Base-by-base conservation (phyloP, 805 yeast genomes). In the Ogataea parapolymorpha region DNA sequence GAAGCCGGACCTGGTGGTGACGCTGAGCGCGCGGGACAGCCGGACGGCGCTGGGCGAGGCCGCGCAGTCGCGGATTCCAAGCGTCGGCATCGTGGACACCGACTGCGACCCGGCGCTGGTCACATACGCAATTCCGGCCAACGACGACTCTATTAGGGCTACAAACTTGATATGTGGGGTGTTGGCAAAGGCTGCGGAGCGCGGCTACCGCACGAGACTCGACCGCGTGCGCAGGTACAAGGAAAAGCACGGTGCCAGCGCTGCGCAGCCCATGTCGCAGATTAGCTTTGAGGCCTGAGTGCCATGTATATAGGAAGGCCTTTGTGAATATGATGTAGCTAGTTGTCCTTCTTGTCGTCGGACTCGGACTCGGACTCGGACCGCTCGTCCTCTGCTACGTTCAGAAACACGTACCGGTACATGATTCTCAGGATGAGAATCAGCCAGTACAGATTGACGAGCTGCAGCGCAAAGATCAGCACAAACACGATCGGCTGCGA, bases 41-140 rank as follows among this genome's bases (percentile, higher is more conserved):
- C 72, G 86, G 55, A 82, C 80, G 53, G 82, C 90, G 37, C 67
- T 93, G 37, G 72, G 72, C 37, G 99, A 93, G 66, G 93, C 97
- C 48, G 75, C 79, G 52, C 79, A 79, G 56, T 72, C 82, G 45
- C 77, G 95, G 61, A 77, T 93, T 24, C 99, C 99, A 44, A 89
- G 97, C 0, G 80, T 93, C 54, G 98, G 96, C 22, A 75, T 93
- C 43, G 80, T 93, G 48, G 99, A 93, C 66, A 90, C 98, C 16
- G 91, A 93, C 64, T 80, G 85, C 61, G 96, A 93, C 59, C 95
- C 97, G 7, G 77, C 85, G 12, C 67, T 84, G 52, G 85, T 91
- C 39, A 88, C 96, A 2, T 93, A 93, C 59, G 95, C 98, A 37
- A 85, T 93, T 51, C 98, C 98, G 13, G 95, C 95, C 48, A 93